Evolutionary conservation across 495 filamentous ascomycete species (phyloP), one percentile per base, ranked within the genome.

Genomic region (Penicillium paradoxum): DNA sequence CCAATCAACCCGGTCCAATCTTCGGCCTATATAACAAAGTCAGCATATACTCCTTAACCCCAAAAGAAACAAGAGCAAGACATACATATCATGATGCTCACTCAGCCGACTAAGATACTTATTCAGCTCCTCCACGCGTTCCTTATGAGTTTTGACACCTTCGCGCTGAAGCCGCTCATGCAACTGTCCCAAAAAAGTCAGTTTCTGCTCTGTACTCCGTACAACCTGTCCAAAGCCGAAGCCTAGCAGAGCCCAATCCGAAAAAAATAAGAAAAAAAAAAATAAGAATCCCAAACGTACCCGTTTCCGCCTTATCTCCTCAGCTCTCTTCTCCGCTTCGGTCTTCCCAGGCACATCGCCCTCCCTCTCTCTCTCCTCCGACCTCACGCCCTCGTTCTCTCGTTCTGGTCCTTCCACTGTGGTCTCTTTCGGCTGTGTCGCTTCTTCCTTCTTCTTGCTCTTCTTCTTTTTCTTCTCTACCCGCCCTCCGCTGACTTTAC

Each of bases 51-150:
- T n/a, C n/a, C n/a, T n/a, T 22, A 15, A 17, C 4, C 15, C n/a
- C 4, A n/a, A 37, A 11, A 47, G 43, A 14, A 15, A 37, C 49
- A 25, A 51, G 34, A 52, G 34, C 19, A 54, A 53, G 29, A 77
- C 76, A 57, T 74, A 83, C 92, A 98, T 98, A 65, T 98, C 93
- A 65, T 98, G 93, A 69, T 98, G 93, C 71, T 98, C 93, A 71
- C 89, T 95, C 64, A 98, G 71, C 54, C 84, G 84, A 54, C 87
- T 91, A 37, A 98, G 74, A 65, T 96, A 95, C 63, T 89, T 88
- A 67, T 98, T 98, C 55, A 97, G 75, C 68, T 96, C 91, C 68
- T 98, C 91, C 38, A 98, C 93, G 2, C 88, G 84, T 77, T 98
- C 86, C 69, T 97, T 98, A 64, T 98, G 93, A 36, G 91, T 95